These are phyloP conservation scores for Amauroascus niger DNA, from an alignment of 2,329 filamentous ascomycete genomes.

Conservation along the genomic window DNA sequence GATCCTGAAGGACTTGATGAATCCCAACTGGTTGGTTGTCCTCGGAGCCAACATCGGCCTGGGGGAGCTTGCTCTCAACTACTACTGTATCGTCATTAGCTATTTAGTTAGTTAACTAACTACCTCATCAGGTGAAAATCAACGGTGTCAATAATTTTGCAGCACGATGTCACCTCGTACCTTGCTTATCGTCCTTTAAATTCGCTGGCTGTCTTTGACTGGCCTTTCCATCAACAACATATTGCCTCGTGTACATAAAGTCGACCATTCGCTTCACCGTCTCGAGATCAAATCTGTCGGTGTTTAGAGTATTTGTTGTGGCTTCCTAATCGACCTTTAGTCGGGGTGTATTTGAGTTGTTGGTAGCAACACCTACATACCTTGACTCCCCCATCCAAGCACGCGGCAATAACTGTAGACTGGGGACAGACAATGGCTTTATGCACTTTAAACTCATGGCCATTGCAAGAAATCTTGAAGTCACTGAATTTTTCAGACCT, in stretches of 20 bases:
- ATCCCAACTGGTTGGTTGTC: background rate
- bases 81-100: too few relatives aligned
- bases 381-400: constrained; percentile 21
- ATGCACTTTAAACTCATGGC: constrained; percentile 21
- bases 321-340: constrained; percentile 11
- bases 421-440: constrained; percentile 20
- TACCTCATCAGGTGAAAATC: too few relatives aligned
- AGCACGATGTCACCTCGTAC: background rate
- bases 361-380: constrained; percentile 16
- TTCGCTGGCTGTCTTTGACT: too few relatives aligned
- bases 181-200: background rate
- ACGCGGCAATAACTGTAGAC: constrained; percentile 15
- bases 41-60: background rate
- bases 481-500: constrained; percentile 9
- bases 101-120: too few relatives aligned
- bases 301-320: constrained; percentile 1
- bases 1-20: background rate
- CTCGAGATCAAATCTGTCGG: constrained; percentile 10
- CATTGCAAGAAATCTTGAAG: constrained; percentile 17
- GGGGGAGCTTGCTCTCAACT: background rate
- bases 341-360: background rate
- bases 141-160: background rate
- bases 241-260: constrained; percentile 10
- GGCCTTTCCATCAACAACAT: background rate
- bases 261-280: constrained; percentile 12